Base-by-base conservation (phyloP, 768 basidiomycete species). In the Dendrothele bispora region DNA sequence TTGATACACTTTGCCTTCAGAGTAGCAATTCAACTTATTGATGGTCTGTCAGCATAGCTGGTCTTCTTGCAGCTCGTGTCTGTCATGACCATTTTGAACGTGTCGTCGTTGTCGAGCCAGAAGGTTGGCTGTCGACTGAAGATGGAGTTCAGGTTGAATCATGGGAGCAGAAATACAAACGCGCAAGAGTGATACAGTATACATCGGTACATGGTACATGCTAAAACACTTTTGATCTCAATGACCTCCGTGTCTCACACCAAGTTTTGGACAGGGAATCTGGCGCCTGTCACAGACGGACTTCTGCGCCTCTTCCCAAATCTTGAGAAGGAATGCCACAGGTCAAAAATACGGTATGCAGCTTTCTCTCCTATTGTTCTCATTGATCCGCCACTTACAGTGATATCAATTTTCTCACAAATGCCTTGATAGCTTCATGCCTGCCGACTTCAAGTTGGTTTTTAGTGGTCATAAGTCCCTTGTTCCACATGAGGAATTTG, bases 21-120 rank as follows among this genome's bases (percentile, higher is more conserved):
- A n/a, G n/a, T n/a, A n/a, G n/a, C n/a, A n/a, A n/a, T n/a, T n/a
- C n/a, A n/a, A n/a, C n/a, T n/a, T n/a, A n/a, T n/a, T n/a, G n/a
- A n/a, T n/a, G n/a, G n/a, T n/a, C n/a, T n/a, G n/a, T n/a, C 27
- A 64, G 63, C 42, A 44, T 64, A 12, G 55, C 54, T 6, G 63
- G 63, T 12, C 43, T 63, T 5, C 43, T 63, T 14, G 42, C 59
- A 12, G 63, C 63, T 0, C 46, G 59, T 17, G 52, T 61, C 1
- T 64, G 63, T 39, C 44, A 54, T 7, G 54, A 60, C 34, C 61
- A 62, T 46, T 64, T 63, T 49, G 59, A 61, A 18, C 37, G 50
- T n/a, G 63, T 64, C 28, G 21, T 63, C 7, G 51, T 64, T 17
- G 52, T 64, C 18, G 63, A 64, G 32, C 46, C 63, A 1, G 63